Evolutionary conservation across 2,329 filamentous ascomycete species (phyloP).

Genomic region (Aspergillus viridinutans): DNA sequence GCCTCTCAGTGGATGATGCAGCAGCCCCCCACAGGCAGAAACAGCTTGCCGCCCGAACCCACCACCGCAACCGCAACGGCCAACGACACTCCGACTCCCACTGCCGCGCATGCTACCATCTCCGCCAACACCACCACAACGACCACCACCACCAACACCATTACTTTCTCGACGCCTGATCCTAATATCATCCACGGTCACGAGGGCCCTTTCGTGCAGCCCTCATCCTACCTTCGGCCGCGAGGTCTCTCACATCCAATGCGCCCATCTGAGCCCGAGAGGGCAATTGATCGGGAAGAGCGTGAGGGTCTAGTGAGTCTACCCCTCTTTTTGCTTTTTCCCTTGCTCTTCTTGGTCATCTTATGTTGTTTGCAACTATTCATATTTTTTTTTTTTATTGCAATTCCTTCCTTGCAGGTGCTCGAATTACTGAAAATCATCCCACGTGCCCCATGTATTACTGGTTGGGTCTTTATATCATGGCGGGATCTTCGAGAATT

Average conservation of each 20-base stretch:
- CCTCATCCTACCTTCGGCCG: constrained; percentile 45
- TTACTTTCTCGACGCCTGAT: constrained; percentile 4
- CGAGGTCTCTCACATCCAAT: constrained; percentile 38
- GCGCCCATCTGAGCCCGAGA: constrained; percentile 38
- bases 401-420: neutral
- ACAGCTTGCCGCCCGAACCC: constrained; percentile 16
- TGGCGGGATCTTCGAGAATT: neutral
- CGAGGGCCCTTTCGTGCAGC: constrained; percentile 46
- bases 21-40: constrained; percentile 23
- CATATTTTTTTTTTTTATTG: neutral
- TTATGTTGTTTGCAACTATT: neutral
- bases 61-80: constrained; percentile 4
- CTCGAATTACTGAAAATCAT: neutral
- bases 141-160: constrained; percentile 2
- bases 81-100: constrained; percentile 4
- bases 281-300: constrained; percentile 48
- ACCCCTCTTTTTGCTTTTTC: constrained; percentile 1
- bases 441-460: neutral
- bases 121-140: constrained; percentile 8
- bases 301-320: constrained; percentile 45
- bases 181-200: constrained; percentile 29
- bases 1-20: constrained; percentile 8
- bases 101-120: constrained; percentile 1
- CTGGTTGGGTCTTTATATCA: neutral
- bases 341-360: constrained; percentile 2